phyloP scores from a whole-genome alignment of 331 rosid genomes.

The Rhamnella rubrinervis region DNA sequence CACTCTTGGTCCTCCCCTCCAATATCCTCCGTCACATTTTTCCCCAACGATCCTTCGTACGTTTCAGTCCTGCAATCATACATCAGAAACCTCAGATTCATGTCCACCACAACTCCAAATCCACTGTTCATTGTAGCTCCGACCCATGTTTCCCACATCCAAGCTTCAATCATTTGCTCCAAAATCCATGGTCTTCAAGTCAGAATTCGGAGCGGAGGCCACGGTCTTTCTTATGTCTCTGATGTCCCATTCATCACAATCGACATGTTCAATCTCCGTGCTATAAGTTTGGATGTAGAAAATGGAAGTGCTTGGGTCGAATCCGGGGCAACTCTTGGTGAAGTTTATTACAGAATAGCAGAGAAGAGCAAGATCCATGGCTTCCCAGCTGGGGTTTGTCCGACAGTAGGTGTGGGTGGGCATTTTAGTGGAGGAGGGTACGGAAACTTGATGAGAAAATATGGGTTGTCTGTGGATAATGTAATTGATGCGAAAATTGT shows the following conservation, averaged over 20 bases:
- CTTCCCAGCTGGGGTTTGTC: constrained; percentile 60
- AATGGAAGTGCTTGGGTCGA: constrained; percentile 43
- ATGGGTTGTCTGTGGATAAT: constrained; percentile 53
- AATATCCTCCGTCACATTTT: constrained; percentile 38
- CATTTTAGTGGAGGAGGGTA: constrained; percentile 64
- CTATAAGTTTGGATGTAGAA: constrained; percentile 22
- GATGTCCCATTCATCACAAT: constrained; percentile 29
- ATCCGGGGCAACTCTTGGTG: constrained; percentile 51
- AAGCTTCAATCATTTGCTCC: constrained; percentile 44
- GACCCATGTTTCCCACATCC: constrained; percentile 49
- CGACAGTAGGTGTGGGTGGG: constrained; percentile 55
- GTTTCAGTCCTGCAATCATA: constrained; percentile 30
- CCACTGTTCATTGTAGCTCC: constrained; percentile 53
- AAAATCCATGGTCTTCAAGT: constrained; percentile 20
- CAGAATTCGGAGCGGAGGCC: constrained; percentile 52
- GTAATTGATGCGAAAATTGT: constrained; percentile 40
- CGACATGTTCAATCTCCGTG: constrained; percentile 35
- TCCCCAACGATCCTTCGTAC: constrained; percentile 39
- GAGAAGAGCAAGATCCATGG: constrained; percentile 39
- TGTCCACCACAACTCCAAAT: constrained; percentile 40
- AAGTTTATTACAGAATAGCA: constrained; percentile 37
- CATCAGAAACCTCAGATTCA: constrained; percentile 56
- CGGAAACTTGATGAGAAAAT: constrained; percentile 54
- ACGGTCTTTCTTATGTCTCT: constrained; percentile 49
- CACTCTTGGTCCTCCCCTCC: constrained; percentile 34